Evolutionary conservation across 805 yeast species (phyloP), one percentile per base, ranked within the genome.

Genomic region (Kregervanrija pseudodelftensis): DNA sequence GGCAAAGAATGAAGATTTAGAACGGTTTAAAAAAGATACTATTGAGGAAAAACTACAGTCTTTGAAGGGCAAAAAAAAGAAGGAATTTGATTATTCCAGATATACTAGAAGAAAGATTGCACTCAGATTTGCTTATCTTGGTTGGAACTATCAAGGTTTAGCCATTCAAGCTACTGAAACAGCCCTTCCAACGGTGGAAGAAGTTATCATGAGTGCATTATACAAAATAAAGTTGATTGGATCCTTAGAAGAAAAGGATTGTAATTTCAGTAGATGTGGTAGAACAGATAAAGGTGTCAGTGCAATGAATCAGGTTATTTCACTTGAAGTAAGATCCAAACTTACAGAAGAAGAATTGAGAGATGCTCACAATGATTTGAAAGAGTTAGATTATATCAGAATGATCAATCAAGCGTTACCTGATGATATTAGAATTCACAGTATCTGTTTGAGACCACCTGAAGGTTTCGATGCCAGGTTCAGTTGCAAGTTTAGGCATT

Each of bases 281-380:
- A 72, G 98, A 56, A 91, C 98, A 0, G 98, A 91, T 57, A 79
- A 78, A 52, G 98, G 97, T n/a, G 98, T 91, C 11, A 86, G 96
- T 67, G 99, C 99, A 0, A 77, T 93, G 82, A 85, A 87, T 51
- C 99, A 93, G 63, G 98, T 93, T 2, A 82, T 93, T 5, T 82
- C 96, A 1, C 65, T 93, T 34, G 65, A 70, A 12, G 81, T 91
- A 28, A 72, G 99, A 52, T 87, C 96, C 0, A 68, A 70, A 16
- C 64, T 93, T 36, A 58, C 77, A 0, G 53, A 56, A 1, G 90
- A 82, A 38, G 85, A 87, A 41, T 89, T 88, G 49, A 14, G 39
- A 10, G 72, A 77, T 45, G 70, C 78, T 0, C 62, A 44, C 0
- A 75, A 73, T 55, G 97, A 93, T 59, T 44, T 31, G 1, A 70